phyloP scores from a whole-genome alignment of 2,329 filamentous ascomycete species.

The Cercospora sp. region DNA sequence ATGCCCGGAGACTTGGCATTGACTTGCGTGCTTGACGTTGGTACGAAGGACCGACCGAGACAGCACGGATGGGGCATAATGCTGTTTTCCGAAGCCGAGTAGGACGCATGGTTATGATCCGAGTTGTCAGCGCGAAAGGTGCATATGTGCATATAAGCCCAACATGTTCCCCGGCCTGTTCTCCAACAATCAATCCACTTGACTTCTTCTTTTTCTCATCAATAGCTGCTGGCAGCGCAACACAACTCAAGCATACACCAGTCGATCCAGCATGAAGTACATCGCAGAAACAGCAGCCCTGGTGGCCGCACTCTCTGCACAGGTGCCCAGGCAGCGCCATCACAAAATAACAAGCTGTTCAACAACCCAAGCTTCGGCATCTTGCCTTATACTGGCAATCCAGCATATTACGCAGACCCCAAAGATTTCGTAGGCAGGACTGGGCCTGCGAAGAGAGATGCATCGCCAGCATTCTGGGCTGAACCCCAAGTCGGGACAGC shows the following conservation, averaged over 20 bases:
- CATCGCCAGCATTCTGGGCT: no score
- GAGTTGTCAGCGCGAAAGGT: no score
- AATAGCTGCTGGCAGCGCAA: background rate
- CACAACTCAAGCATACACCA: background rate
- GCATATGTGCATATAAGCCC: background rate
- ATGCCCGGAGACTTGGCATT: background rate
- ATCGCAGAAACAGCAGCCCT: background rate
- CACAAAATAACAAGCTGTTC: background rate
- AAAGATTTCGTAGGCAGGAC: no score
- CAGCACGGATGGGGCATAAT: background rate
- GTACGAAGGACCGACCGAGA: background rate
- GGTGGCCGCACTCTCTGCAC: background rate
- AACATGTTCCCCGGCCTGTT: background rate
- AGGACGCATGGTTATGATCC: no score
- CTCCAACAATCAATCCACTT: background rate
- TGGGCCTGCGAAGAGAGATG: no score
- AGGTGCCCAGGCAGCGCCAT: background rate
- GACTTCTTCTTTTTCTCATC: background rate
- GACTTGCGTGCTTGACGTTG: background rate
- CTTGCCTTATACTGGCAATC: background rate
- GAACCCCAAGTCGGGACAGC: no score
- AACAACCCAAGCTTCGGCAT: background rate
- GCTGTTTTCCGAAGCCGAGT: no score
- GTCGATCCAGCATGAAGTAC: background rate
- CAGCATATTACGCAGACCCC: no score